These are phyloP conservation scores for Moricandia moricandioides DNA, from an alignment of 345 rosid genomes.

Conservation along the genomic window DNA sequence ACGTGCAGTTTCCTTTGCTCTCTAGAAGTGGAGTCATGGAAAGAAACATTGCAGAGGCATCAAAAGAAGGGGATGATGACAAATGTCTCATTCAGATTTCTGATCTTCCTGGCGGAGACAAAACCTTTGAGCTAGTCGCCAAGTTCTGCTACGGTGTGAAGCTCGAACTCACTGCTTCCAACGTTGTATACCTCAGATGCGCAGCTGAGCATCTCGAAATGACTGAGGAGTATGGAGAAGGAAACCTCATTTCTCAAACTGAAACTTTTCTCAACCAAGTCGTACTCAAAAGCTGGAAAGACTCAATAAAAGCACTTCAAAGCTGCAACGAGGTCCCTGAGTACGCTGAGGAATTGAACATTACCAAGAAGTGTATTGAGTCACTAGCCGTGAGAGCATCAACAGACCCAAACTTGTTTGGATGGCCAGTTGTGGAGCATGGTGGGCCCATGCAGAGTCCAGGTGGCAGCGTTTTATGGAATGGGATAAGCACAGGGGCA, in stretches of 20 bases:
- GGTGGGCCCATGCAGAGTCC: neutral
- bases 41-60: slow-evolving; percentile 74
- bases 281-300: neutral
- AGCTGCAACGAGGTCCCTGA: neutral
- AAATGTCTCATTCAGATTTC: slow-evolving; percentile 60
- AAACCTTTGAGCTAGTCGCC: slow-evolving; percentile 90
- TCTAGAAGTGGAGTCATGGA: slow-evolving; percentile 96
- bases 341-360: neutral
- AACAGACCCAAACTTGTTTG: neutral
- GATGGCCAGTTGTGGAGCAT: neutral
- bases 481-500: neutral
- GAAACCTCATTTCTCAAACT: slow-evolving; percentile 69
- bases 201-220: slow-evolving; percentile 88
- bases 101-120: slow-evolving; percentile 81
- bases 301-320: neutral
- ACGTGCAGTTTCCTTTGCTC: slow-evolving; percentile 86
- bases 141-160: slow-evolving; percentile 99
- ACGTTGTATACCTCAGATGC: slow-evolving; percentile 75
- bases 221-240: slow-evolving; percentile 95
- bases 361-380: neutral
- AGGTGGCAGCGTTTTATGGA: neutral
- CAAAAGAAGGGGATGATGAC: slow-evolving; percentile 60
- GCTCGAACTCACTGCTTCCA: slow-evolving; percentile 86
- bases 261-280: slow-evolving; percentile 41
- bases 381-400: neutral